Evolutionary conservation across 176 grass and related monocot genomes (phyloP).

Genomic region (Aegilops speltoides): DNA sequence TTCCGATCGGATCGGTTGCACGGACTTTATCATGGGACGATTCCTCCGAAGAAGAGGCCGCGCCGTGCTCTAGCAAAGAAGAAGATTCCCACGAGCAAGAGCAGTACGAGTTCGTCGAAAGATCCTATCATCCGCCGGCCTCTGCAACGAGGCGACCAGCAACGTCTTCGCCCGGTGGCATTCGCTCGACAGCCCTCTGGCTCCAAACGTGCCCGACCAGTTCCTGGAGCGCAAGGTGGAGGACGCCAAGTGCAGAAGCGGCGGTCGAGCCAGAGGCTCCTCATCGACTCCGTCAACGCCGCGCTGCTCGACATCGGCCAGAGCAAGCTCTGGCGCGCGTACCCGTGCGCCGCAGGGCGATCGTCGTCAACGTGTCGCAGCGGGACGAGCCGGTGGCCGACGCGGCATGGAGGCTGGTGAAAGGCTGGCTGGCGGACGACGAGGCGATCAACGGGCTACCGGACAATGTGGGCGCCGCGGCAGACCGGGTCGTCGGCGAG

Average conservation of each 20-base stretch:
- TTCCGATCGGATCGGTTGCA: constrained; percentile 74
- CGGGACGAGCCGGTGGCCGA: constrained; percentile 33
- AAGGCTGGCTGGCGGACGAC: constrained; percentile 56
- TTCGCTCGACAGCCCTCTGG: constrained; percentile 63
- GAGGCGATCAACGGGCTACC: constrained; percentile 4
- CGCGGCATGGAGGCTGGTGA: constrained; percentile 64
- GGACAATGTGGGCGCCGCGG: constrained; percentile 35
- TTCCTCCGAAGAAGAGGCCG: constrained; percentile 44
- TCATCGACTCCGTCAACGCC: constrained; percentile 82
- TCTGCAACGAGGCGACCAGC: constrained; percentile 25
- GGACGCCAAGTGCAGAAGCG: constrained; percentile 65
- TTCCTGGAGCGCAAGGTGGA: constrained; percentile 67
- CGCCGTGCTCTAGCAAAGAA: constrained; percentile 16
- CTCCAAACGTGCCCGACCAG: constrained; percentile 56
- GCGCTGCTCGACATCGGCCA: constrained; percentile 67
- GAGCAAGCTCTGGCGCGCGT: constrained; percentile 45
- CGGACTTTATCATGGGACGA: constrained; percentile 85
- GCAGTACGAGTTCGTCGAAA: constrained; percentile 59
- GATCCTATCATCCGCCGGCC: constrained; percentile 53
- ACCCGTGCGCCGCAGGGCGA: constrained; percentile 42
- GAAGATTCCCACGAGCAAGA: constrained; percentile 52
- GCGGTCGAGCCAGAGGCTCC: constrained; percentile 70
- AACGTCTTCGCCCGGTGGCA: constrained; percentile 61
- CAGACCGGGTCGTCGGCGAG: constrained; percentile 51
- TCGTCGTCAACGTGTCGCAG: neutral